Percentiles rank a stretch among this genome's conserved stretches.
Evolutionary conservation across 768 basidiomycete genomes (phyloP).

Genomic region (Clathrus columnatus): DNA sequence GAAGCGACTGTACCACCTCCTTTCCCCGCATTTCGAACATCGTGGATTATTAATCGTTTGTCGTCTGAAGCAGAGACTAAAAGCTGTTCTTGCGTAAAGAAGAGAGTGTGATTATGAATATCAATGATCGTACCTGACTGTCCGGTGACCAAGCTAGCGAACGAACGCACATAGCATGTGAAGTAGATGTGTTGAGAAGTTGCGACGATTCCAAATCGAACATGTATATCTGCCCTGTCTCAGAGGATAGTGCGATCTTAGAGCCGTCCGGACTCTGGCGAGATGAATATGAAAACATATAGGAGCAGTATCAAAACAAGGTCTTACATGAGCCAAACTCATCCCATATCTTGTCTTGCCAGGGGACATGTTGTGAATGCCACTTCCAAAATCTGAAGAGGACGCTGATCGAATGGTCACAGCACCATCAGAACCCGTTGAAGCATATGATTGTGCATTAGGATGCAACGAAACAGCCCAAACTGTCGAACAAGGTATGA

Average conservation of each 20-base stretch:
- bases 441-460: conserved; percentile 60
- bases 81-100: conserved; percentile 37
- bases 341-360: conserved; percentile 75
- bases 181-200: conserved; percentile 63
- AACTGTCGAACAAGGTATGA: conserved; percentile 34
- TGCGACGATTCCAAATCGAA: conserved; percentile 68
- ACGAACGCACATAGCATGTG: conserved; percentile 86
- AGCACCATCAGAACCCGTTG: conserved; percentile 64
- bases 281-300: background rate
- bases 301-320: conserved; percentile 10
- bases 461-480: conserved; percentile 85
- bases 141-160: conserved; percentile 86
- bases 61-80: conserved; percentile 89
- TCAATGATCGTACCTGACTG: conserved; percentile 49
- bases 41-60: conserved; percentile 83
- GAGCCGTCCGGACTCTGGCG: conserved; percentile 83
- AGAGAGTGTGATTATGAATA: background rate
- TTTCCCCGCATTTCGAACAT: conserved; percentile 64
- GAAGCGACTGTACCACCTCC: conserved; percentile 76
- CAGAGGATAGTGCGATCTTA: conserved; percentile 71
- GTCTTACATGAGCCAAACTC: conserved; percentile 58
- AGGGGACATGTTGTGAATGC: conserved; percentile 47
- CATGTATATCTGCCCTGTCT: conserved; percentile 82
- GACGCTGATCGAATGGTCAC: conserved; percentile 66
- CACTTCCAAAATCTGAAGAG: conserved; percentile 55